Evolutionary conservation across 2,329 filamentous ascomycete species (phyloP), one percentile per base, ranked within the genome.

Genomic region (Davidsoniella virescens): DNA sequence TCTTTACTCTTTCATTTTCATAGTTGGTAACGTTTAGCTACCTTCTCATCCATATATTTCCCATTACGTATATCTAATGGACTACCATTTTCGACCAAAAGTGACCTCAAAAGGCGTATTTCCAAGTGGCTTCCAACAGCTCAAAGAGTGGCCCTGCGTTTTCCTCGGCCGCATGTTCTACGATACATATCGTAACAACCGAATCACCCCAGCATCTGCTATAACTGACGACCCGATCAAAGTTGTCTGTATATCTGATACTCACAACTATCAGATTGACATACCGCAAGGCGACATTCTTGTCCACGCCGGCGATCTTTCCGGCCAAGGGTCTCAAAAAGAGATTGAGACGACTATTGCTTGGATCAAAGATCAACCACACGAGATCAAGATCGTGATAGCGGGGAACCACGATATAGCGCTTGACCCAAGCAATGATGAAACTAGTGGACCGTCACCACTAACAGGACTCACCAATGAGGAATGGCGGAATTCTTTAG

Each of bases 271-370:
- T 14, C 59, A 61, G 8, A 64, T 62, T 3, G 47, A 50, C 1
- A 53, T 72, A 7, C 67, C 67, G 1, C 37, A 54, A 2, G 69
- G 66, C 1, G 68, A 73, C 54, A 57, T 72, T 2, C 62, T 73
- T 12, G 61, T 72, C 46, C 68, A 73, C 52, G 67, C 69, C 0
- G 70, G 70, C 17, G 69, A 73, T 53, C 60, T 73, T n/a, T 70
- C 67, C 0, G 59, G 67, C 8, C 58, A 70, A 17, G 90, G 90
- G 37, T 82, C 78, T 7, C 72, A 76, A 0, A 67, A 69, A 10
- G 82, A 87, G 54, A 80, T 95, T 49, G 86, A 94, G 66, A 69
- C 67, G 14, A 82, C 90, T 57, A 70, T 95, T 40, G 49, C 56
- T n/a, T 74, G 70, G 70, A 57, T 95, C 12, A 73, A 71, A 44